Conservation (phyloP, 495 filamentous ascomycete genomes). For the Entonaema liquescens region DNA sequence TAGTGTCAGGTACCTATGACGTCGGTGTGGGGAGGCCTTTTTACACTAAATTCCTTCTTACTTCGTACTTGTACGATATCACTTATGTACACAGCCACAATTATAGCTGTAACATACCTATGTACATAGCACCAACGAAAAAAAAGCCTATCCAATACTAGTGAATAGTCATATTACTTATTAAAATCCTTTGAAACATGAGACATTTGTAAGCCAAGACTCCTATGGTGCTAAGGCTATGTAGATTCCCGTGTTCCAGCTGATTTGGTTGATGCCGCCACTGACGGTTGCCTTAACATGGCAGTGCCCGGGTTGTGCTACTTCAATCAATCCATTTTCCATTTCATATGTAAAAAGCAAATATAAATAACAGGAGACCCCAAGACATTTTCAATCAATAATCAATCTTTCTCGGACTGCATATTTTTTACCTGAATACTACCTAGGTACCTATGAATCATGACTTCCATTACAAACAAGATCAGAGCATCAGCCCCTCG, state of each 20-base stretch:
- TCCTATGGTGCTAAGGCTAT: too few species aligned
- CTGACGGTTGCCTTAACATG: slow-evolving; percentile 13
- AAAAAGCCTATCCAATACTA: not conserved
- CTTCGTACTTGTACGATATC: not conserved
- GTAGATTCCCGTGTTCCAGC: too few species aligned
- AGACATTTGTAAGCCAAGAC: slow-evolving; percentile 9
- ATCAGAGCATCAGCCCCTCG: slow-evolving; percentile 41
- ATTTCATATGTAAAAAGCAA: not conserved
- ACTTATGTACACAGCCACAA: slow-evolving; percentile 6
- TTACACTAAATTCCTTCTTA: not conserved
- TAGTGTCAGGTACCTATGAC: not conserved
- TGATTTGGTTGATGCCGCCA: too few species aligned
- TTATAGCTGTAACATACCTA: not conserved
- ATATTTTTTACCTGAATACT: too few species aligned
- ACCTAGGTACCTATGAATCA: not conserved
- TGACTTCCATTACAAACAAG: slow-evolving; percentile 31
- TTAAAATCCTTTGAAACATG: too few species aligned
- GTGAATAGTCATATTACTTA: not conserved
- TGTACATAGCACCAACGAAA: not conserved
- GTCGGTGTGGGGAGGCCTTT: not conserved
- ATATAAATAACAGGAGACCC: not conserved
- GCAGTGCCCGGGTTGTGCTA: slow-evolving; percentile 7
- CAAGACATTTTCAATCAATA: not conserved
- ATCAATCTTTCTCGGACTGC: too few species aligned
- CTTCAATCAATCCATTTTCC: not conserved